Conservation (phyloP, 305 asterid species). For the Nicotiana rustica region DNA sequence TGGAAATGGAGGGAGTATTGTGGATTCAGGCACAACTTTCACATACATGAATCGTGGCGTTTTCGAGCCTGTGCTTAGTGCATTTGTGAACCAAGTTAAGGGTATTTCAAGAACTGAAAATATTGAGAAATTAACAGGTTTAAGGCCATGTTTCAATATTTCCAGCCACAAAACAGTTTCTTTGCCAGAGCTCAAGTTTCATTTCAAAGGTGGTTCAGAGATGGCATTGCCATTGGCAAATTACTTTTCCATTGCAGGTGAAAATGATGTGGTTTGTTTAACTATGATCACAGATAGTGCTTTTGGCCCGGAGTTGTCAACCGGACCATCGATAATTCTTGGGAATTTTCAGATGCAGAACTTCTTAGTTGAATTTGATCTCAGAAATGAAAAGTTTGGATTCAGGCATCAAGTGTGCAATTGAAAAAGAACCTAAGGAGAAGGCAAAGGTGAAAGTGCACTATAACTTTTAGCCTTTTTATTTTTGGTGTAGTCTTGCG, state of each 20-base stretch:
- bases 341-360: constrained; percentile 92
- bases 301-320: constrained; percentile 49
- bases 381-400: constrained; percentile 76
- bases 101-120: constrained; percentile 52
- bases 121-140: constrained; percentile 62
- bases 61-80: constrained; percentile 50
- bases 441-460: not conserved
- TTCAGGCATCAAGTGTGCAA: constrained; percentile 68
- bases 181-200: constrained; percentile 68
- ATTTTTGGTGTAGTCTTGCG: not conserved
- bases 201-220: constrained; percentile 80
- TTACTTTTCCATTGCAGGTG: constrained; percentile 58
- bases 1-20: constrained; percentile 85
- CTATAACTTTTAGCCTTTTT: not conserved
- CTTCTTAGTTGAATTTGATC: constrained; percentile 73
- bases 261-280: constrained; percentile 56
- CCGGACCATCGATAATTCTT: constrained; percentile 83
- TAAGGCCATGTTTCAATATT: constrained; percentile 77
- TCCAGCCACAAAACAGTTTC: constrained; percentile 46
- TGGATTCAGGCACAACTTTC: constrained; percentile 86
- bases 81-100: constrained; percentile 58
- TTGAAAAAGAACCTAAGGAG: constrained; percentile 28
- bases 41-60: constrained; percentile 60
- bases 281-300: constrained; percentile 59
- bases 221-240: constrained; percentile 76